Percentiles rank a stretch among this genome's conserved stretches.
Evolutionary conservation across 2,329 filamentous ascomycete species (phyloP).

Genomic region (Aureobasidium sp.): DNA sequence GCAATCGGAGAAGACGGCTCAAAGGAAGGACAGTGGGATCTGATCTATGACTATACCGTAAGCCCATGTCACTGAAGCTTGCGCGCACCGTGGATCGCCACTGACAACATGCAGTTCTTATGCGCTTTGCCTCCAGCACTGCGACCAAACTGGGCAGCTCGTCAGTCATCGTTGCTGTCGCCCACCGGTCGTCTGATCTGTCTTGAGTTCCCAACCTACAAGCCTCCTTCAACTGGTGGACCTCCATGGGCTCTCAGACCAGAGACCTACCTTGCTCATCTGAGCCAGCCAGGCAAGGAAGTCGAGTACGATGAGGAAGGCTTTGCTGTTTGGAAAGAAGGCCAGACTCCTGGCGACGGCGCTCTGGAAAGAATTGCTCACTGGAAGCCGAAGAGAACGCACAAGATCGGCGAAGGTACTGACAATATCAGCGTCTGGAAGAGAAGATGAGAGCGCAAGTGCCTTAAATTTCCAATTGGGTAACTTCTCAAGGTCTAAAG

Average conservation of each 20-base stretch:
- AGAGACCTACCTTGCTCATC: constrained; percentile 63
- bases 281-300: constrained; percentile 62
- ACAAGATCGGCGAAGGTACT: constrained; percentile 46
- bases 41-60: constrained; percentile 59
- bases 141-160: constrained; percentile 51
- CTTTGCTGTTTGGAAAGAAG: constrained; percentile 30
- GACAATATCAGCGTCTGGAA: constrained; percentile 46
- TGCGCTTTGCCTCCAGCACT: constrained; percentile 51
- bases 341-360: constrained; percentile 37
- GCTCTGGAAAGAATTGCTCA: constrained; percentile 43
- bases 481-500: neutral
- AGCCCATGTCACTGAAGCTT: constrained; percentile 20
- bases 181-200: constrained; percentile 50
- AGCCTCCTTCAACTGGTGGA: constrained; percentile 57
- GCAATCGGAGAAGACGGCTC: constrained; percentile 28
- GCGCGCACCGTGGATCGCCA: neutral
- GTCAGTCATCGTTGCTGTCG: constrained; percentile 49
- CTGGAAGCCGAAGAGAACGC: constrained; percentile 51
- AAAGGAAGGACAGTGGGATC: constrained; percentile 48
- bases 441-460: neutral
- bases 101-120: constrained; percentile 45
- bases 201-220: constrained; percentile 73
- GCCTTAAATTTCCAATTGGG: no score
- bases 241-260: constrained; percentile 67
- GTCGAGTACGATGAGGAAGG: constrained; percentile 55